Evolutionary conservation across 371 early-diverging fungal genomes (phyloP).

Genomic region (Funneliformis caledonium): DNA sequence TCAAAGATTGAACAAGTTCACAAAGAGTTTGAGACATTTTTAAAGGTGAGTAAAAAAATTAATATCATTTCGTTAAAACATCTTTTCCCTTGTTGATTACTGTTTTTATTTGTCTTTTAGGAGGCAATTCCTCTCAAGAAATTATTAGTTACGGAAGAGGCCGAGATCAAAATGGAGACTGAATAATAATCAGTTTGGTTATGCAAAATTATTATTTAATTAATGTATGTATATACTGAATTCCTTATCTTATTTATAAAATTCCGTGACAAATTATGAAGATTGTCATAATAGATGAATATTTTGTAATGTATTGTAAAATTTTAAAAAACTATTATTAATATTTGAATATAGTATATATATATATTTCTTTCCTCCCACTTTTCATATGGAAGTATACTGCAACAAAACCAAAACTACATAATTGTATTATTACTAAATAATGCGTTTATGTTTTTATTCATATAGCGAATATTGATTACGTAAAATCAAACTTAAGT

Average conservation of each 20-base stretch:
- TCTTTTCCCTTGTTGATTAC: background rate
- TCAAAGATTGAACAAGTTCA: constrained; percentile 9
- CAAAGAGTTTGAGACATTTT: constrained; percentile 3
- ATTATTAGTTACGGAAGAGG: background rate
- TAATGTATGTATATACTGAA: background rate
- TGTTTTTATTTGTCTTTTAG: background rate
- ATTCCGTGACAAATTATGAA: too few species aligned
- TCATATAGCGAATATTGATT: too few species aligned
- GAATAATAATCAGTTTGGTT: background rate
- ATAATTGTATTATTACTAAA: too few species aligned
- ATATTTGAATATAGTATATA: too few species aligned
- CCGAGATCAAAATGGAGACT: background rate
- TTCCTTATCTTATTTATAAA: background rate
- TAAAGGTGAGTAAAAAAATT: constrained; percentile 3
- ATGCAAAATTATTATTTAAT: background rate
- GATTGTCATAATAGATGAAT: too few species aligned
- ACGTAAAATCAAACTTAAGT: too few species aligned
- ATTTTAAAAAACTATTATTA: too few species aligned
- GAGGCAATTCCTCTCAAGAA: background rate
- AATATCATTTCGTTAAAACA: background rate
- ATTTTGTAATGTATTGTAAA: too few species aligned
- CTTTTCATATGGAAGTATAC: too few species aligned
- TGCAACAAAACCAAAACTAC: too few species aligned
- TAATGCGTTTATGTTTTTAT: too few species aligned
- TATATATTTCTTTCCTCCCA: too few species aligned